Base-by-base conservation (phyloP, 257 asterid genomes). In the Avicennia marina region DNA sequence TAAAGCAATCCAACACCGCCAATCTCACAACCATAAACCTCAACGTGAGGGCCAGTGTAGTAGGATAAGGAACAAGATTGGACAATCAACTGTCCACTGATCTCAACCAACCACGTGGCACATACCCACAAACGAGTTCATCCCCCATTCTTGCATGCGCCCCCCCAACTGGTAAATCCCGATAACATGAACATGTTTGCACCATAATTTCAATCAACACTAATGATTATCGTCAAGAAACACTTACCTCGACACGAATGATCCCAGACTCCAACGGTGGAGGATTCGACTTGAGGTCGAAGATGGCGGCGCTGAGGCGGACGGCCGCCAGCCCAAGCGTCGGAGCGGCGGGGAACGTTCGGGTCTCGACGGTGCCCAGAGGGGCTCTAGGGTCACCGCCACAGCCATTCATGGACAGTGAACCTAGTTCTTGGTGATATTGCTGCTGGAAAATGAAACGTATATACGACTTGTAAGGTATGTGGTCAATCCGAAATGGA, bases 51-150 rank as follows among this genome's bases (percentile, higher is more conserved):
- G 10, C 45, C 27, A 67, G 24, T 25, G 67, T 59, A 56, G 70
- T 2, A 36, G 34, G 85, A 78, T 78, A 78, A 78, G 79, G 73
- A 68, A 69, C 65, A 60, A 52, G 77, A 80, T 77, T 62, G 73
- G 51, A 45, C 12, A 32, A 62, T 51, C 66, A 34, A 40, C 11
- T n/a, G 50, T 42, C 73, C 56, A 19, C 43, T 16, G 18, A 38
- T 71, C 73, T 62, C 62, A 67, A 43, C 90, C 87, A 81, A 72
- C 94, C 94, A 84, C 87, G 94, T 84, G 90, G 82, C 89, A 68
- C 34, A 60, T 19, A 46, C 64, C 60, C 69, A 67, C 68, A 40
- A 25, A 32, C 20, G 38, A 64, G 41, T 48, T 55, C 65, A 18
- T 42, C 69, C 21, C 40, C 18, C 47, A 53, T 55, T 56, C 47